Evolutionary conservation across 495 filamentous ascomycete species (phyloP).

Genomic region (Bathelium albidoporum): DNA sequence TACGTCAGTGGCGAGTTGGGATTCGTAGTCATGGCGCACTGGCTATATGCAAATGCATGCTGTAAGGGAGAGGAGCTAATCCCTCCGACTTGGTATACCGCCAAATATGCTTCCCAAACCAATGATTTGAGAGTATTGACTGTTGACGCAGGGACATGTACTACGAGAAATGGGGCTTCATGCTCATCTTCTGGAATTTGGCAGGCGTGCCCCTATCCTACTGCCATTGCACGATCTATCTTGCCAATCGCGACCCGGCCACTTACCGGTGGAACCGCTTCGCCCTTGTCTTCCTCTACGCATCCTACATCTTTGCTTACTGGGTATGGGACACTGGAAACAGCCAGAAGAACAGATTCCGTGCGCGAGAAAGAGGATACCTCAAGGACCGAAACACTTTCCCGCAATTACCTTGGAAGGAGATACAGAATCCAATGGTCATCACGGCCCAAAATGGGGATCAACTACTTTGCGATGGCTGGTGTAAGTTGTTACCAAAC

Average conservation of each 20-base stretch:
- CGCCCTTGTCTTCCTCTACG: slow-evolving; percentile 55
- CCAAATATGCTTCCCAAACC: not conserved
- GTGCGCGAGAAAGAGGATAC: slow-evolving; percentile 67
- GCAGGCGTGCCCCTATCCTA: slow-evolving; percentile 91
- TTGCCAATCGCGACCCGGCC: slow-evolving; percentile 78
- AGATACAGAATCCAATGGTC: slow-evolving; percentile 73
- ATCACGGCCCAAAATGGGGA: slow-evolving; percentile 72
- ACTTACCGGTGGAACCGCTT: slow-evolving; percentile 68
- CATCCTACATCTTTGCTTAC: slow-evolving; percentile 74
- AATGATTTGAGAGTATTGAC: slow-evolving; percentile 8
- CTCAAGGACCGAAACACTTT: slow-evolving; percentile 66
- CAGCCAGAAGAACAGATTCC: slow-evolving; percentile 92
- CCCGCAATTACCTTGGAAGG: slow-evolving; percentile 89
- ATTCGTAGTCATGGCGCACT: slow-evolving; percentile 89
- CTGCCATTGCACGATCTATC: slow-evolving; percentile 92
- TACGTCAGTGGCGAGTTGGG: slow-evolving; percentile 82
- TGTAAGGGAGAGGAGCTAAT: slow-evolving; percentile 95
- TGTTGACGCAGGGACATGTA: slow-evolving; percentile 68
- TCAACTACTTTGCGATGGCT: slow-evolving; percentile 76
- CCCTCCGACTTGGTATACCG: slow-evolving; percentile 69
- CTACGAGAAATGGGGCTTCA: slow-evolving; percentile 99
- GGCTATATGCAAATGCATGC: slow-evolving; percentile 92
- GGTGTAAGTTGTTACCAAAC: slow-evolving; percentile 50
- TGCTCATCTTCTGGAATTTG: slow-evolving; percentile 99
- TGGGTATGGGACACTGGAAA: slow-evolving; percentile 88